Evolutionary conservation across 352 stramenopile species (phyloP).

Genomic region (Globisporangium carolinianum): DNA sequence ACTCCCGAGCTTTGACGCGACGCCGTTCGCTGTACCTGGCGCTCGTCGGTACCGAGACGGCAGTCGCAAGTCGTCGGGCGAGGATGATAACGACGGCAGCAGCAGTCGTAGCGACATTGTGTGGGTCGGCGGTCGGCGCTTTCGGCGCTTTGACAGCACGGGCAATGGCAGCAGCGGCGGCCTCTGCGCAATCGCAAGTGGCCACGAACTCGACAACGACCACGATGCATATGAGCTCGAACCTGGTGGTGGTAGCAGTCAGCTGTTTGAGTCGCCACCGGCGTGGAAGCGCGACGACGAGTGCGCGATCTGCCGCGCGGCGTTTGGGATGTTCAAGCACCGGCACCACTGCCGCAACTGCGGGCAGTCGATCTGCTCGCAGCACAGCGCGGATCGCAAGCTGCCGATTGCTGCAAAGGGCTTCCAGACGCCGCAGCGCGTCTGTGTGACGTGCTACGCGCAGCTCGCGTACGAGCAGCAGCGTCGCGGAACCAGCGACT

Average conservation of each 20-base stretch:
- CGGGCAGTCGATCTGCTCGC: conserved; percentile 74
- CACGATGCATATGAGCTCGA: background rate
- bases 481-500: conserved; percentile 20
- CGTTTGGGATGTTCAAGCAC: conserved; percentile 82
- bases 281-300: conserved; percentile 74
- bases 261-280: conserved; percentile 40
- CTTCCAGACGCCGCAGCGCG: conserved; percentile 70
- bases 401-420: conserved; percentile 59
- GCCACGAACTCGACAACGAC: conserved; percentile 10
- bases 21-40: conserved; percentile 5
- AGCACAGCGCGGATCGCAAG: conserved; percentile 81
- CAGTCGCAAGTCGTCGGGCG: conserved; percentile 14
- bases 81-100: conserved; percentile 15
- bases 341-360: conserved; percentile 83
- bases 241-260: no score
- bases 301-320: conserved; percentile 69
- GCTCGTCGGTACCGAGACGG: conserved; percentile 1
- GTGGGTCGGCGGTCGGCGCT: background rate
- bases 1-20: conserved; percentile 38
- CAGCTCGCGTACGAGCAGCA: conserved; percentile 43
- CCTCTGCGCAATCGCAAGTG: background rate
- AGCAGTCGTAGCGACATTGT: background rate
- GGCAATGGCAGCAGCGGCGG: no score
- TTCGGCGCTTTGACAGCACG: no score
- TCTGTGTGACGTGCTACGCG: conserved; percentile 71